Base-by-base conservation (phyloP, 2,329 filamentous ascomycete species). In the Beauveria pseudobassiana region DNA sequence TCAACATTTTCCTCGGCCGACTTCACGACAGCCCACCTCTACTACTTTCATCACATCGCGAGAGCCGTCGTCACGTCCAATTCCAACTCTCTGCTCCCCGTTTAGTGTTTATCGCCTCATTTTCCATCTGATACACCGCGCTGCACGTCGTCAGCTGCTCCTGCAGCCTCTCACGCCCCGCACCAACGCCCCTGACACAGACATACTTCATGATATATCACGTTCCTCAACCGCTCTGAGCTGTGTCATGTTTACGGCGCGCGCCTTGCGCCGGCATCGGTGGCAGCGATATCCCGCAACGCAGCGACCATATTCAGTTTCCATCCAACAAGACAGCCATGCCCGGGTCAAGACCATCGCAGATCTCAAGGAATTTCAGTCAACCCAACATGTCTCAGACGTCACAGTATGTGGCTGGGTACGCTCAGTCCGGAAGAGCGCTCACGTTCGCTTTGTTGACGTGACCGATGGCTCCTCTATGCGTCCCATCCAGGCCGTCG, bases 401-500 rank as follows among this genome's bases (percentile, higher is more conserved):
- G 79, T 88, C 53, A 80, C 81, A 62, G 78, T 96, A 67, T 83
- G 89, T 71, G 93, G 93, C 64, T 93, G 89, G 77, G 82, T 97
- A 61, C 85, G 90, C 65, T 93, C 91, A 4, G 87, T 96, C 63
- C 84, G 93, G 64, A 90, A 91, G 73, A 92, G 96, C 79, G 96
- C 97, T 73, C 83, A 83, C 24, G 81, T 89, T 63, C 87, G 89
- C 5, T 98, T 99, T 76, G 88, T 93, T 58, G 85, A 91, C 63
- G 80, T 98, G 58, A 88, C 88, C 12, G 95, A 99, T 78, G 95
- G 95, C 50, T 96, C 92, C 14, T 91, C 89, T 48, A 79, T 90
- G 67, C 80, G 87, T 64, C 80, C 90, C 30, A 74, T 98, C 61
- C 95, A 99, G 77, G 91, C 88, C 51, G 86, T 96, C 52, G 77